Evolutionary conservation across 306 rosid genomes (phyloP), one percentile per base, ranked within the genome.

Genomic region (Malus sieversii): DNA sequence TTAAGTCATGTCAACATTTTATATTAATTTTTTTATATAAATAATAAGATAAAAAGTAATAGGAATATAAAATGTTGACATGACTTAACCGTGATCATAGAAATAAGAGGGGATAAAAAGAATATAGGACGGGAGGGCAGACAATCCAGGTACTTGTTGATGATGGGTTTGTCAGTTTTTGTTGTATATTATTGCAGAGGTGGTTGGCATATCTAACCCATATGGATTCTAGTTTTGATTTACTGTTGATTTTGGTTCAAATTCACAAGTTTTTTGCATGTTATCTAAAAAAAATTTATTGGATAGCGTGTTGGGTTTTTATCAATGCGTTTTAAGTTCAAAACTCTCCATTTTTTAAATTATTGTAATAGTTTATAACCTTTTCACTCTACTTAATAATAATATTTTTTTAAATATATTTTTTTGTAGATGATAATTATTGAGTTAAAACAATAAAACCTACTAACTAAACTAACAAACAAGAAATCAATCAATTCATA

Each of bases 291-390:
- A 38, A 1, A 7, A 1, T 38, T 38, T 35, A 35, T 0, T 35
- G 1, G 2, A 35, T 35, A 1, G 2, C 9, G 9, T 35, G 9
- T 38, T 38, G 0, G 2, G 10, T 7, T 38, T 38, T 0, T 2
- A 7, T 38, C 29, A 27, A 5, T 33, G 8, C 2, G 1, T 33
- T 33, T 0, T 33, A 2, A 1, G 38, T 33, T 33, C 8, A 8
- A 33, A 33, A 33, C 8, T 33, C 0, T 0, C 1, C 1, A 0
- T 7, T 38, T 38, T 0, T 2, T 7, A 38, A 38, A 38, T 38
- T 38, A 38, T 38, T 38, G 0, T 38, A 38, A 38, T 38, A 38
- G 10, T 38, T 38, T 38, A 0, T 0, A 38, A 38, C 2, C 0
- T 2, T 38, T 2, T 1, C 2, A 35, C 40, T 35, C 2, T 38